Conservation (phyloP, 1,284 basidiomycete genomes). For the Austroboletus rostrupii region DNA sequence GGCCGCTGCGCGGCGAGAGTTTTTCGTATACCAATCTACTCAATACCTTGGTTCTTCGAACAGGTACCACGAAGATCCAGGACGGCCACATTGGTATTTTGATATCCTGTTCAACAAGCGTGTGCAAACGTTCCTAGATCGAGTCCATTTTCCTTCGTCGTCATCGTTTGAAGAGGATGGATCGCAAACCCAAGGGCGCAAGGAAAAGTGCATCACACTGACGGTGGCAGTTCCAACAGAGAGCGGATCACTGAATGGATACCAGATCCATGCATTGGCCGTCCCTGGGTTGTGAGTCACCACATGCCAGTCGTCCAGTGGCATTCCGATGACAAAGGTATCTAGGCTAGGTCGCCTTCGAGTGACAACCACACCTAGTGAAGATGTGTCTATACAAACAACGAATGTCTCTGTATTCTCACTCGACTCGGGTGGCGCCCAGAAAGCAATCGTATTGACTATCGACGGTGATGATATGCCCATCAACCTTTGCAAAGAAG, state of each 20-base stretch:
- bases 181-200: background rate
- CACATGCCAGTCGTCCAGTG: too few species aligned
- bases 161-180: background rate
- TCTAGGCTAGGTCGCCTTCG: slow-evolving; percentile 26
- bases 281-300: slow-evolving; percentile 57
- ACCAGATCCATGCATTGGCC: slow-evolving; percentile 49
- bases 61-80: slow-evolving; percentile 65
- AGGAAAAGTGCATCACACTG: slow-evolving; percentile 49
- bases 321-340: background rate
- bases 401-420: slow-evolving; percentile 27
- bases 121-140: slow-evolving; percentile 54
- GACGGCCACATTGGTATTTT: slow-evolving; percentile 68
- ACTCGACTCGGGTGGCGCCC: slow-evolving; percentile 1
- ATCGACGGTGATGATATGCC: slow-evolving; percentile 14
- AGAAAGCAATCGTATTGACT: background rate
- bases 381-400: slow-evolving; percentile 14
- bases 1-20: too few species aligned
- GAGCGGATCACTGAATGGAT: slow-evolving; percentile 64
- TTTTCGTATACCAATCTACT: background rate
- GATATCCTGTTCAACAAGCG: slow-evolving; percentile 52
- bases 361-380: slow-evolving; percentile 7
- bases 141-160: slow-evolving; percentile 22
- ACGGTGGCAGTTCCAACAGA: slow-evolving; percentile 64
- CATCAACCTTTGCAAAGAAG: background rate
- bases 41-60: background rate